A percentile compares a stretch with the other conserved stretches of the same genome.
These are phyloP conservation scores for Aechmea fasciata DNA, from an alignment of 176 grass and related monocot genomes.

Conservation along the genomic window DNA sequence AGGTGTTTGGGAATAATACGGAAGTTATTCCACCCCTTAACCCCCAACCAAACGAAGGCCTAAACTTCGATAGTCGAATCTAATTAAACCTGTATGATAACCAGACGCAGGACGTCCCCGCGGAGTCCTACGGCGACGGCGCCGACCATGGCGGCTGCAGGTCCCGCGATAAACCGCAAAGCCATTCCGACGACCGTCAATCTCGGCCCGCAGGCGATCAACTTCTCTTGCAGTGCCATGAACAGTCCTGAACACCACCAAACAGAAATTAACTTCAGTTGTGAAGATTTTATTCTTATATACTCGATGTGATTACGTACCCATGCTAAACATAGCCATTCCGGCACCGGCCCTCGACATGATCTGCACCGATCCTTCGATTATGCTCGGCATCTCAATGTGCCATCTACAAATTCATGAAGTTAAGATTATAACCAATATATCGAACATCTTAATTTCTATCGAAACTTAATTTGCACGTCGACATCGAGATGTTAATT, in stretches of 20 bases:
- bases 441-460: neutral
- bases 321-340: constrained; percentile 83
- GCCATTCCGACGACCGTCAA: constrained; percentile 49
- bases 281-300: neutral
- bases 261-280: neutral
- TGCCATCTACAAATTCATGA: constrained; percentile 42
- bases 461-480: too few species aligned
- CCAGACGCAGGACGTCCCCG: constrained; percentile 55
- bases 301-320: constrained; percentile 20
- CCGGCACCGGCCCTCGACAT: constrained; percentile 71
- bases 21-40: too few species aligned
- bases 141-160: constrained; percentile 32
- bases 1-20: too few species aligned
- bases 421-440: neutral
- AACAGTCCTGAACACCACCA: constrained; percentile 44
- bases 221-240: constrained; percentile 84
- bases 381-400: constrained; percentile 58
- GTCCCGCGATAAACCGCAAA: constrained; percentile 58
- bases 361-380: constrained; percentile 62
- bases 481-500: too few species aligned
- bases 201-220: constrained; percentile 44
- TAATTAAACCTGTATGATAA: constrained; percentile 55
- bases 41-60: too few species aligned
- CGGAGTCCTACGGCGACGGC: constrained; percentile 42
- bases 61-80: too few species aligned